Evolutionary conservation across 805 yeast species (phyloP), one percentile per base, ranked within the genome.

Genomic region (Saccharomycopsis capsularis): DNA sequence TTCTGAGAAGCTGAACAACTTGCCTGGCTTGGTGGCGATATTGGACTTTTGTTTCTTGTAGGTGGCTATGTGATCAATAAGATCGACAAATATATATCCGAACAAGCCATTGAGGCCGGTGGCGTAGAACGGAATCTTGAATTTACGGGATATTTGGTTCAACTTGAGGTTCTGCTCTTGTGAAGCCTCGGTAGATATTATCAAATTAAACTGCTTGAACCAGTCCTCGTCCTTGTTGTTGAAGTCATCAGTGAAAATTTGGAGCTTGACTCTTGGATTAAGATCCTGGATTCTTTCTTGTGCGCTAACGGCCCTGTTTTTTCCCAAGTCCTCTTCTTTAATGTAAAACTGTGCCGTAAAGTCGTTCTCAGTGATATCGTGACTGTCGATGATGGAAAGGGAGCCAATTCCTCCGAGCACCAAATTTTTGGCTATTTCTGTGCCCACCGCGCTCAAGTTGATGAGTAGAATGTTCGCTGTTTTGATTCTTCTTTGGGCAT

Each of bases 361-460:
- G 60, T 87, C 95, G 38, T 73, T 77, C 34, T 76, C 83, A 1
- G 63, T 60, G 1, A 86, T 76, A 0, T 42, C 57, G 2, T 80
- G 66, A 30, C 64, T 59, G 65, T 90, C 97, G 48, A 81, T 60
- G 0, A 93, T 67, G n/a, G 82, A 81, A 25, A 91, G 64, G 0
- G 82, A 68, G 2, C 95, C 95, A 50, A 91, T 70, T 3, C 99
- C 99, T 25, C 95, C 95, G 22, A 93, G 72, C 18, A 86, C 86
- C 42, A 93, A 63, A 63, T 90, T 90, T 64, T 93, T 91, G 34
- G 82, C 78, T 9, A 85, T 73, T 63, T 91, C 99, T 15, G 81
- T 78, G 4, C 95, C 95, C 6, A 86, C 72, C 1, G 87, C 86
- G 9, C 90, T 84, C 15, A 88, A 58, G 53, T 85, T 83, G 42